Evolutionary conservation across 2,329 filamentous ascomycete genomes (phyloP).

Genomic region (Colletotrichum navitas): DNA sequence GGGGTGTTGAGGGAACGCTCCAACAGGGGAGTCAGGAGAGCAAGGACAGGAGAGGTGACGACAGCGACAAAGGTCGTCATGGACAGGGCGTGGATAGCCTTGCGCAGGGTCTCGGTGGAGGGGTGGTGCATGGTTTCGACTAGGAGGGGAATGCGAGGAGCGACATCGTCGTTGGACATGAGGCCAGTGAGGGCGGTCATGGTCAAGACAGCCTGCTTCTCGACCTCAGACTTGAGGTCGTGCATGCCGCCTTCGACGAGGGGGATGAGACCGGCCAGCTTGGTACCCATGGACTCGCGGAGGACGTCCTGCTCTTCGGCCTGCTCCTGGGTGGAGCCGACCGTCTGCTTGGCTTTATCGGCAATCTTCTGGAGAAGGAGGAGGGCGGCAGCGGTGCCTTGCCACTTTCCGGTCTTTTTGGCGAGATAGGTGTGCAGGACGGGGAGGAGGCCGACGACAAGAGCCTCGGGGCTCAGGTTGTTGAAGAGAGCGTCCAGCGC

Average conservation of each 20-base stretch:
- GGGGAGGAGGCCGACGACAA: conserved; percentile 86
- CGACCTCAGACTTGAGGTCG: conserved; percentile 89
- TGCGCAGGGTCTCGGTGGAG: conserved; percentile 87
- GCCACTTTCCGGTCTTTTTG: conserved; percentile 95
- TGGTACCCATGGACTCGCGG: conserved; percentile 89
- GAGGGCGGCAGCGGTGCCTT: conserved; percentile 90
- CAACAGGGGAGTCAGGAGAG: conserved; percentile 92
- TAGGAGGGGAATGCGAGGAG: conserved; percentile 89
- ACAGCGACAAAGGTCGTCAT: conserved; percentile 99
- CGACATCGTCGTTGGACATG: conserved; percentile 96
- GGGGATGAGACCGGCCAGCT: conserved; percentile 88
- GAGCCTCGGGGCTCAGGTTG: conserved; percentile 82
- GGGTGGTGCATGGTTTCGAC: conserved; percentile 97
- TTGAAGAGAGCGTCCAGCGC: conserved; percentile 90
- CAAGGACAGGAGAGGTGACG: conserved; percentile 94
- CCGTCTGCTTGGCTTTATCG: conserved; percentile 89
- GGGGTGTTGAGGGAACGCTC: conserved; percentile 95
- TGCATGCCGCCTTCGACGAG: conserved; percentile 95
- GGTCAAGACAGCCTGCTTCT: conserved; percentile 90
- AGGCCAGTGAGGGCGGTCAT: conserved; percentile 93
- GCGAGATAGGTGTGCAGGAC: conserved; percentile 79
- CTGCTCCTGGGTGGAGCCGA: conserved; percentile 83
- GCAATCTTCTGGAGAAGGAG: conserved; percentile 92
- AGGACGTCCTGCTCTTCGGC: conserved; percentile 90
- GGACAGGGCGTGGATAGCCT: conserved; percentile 95